Base-by-base conservation (phyloP, 106 monocot species). In the Acorus calamus region DNA sequence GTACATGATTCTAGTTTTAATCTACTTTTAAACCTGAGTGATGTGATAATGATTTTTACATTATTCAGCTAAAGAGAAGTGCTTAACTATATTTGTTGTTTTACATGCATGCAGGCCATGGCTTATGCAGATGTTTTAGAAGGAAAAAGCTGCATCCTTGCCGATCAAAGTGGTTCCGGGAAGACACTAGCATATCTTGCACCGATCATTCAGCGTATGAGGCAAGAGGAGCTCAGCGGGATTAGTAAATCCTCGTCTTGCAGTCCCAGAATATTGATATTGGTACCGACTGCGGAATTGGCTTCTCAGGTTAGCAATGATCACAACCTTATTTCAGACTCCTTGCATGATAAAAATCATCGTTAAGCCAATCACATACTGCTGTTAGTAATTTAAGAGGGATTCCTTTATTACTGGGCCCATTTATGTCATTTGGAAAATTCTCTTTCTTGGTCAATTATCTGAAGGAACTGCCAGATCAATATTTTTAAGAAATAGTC, bases 81-180 rank as follows among this genome's bases (percentile, higher is more conserved):
- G 4, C 12, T 47, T 62, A 47, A 45, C 4, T 11, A n/a, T 45
- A 44, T 42, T 45, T 60, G 44, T 42, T 9, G 42, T 52, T 2
- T 50, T 65, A 4, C 7, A 9, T 65, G 4, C 49, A 14, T 71
- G 55, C 64, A 99, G 98, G 98, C 92, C 2, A 73, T 88, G 81
- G 77, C 88, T 43, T 92, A 77, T 74, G 60, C 59, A 4, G 76
- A 80, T 53, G 73, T 98, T 57, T 76, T 88, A 65, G 71, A 77
- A 73, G 98, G 92, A 46, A 98, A 81, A 75, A 98, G 83, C 74
- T 88, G 91, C 67, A 80, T 92, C 50, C 76, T 98, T 77, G 85
- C 91, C 42, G 98, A 92, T 69, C 98, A 98, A 79, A 98, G 91
- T 79, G 92, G 92, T 67, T 99, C 92, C 14, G 98, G 98, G 5